Evolutionary conservation across 2,329 filamentous ascomycete genomes (phyloP).

Genomic region (Xylariales sp.): DNA sequence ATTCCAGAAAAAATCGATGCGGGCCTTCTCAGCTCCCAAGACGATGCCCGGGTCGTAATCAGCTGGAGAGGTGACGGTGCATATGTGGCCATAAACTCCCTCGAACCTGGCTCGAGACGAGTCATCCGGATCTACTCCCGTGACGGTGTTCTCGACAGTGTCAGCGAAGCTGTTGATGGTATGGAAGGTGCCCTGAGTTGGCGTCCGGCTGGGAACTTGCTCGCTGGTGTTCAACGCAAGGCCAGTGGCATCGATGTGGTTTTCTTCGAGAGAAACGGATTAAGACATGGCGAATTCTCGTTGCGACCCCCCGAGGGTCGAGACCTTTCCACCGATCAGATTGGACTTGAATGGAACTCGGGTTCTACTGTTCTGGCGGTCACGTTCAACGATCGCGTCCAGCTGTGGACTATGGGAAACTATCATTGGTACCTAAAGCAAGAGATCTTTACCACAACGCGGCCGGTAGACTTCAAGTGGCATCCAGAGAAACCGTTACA

Average conservation of each 20-base stretch:
- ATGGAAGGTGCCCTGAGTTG: slow-evolving; percentile 86
- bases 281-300: slow-evolving; percentile 92
- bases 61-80: slow-evolving; percentile 95
- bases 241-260: slow-evolving; percentile 70
- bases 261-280: slow-evolving; percentile 96
- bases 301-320: slow-evolving; percentile 62
- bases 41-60: slow-evolving; percentile 67
- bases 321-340: slow-evolving; percentile 48
- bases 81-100: slow-evolving; percentile 78
- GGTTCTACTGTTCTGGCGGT: slow-evolving; percentile 90
- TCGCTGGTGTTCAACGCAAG: slow-evolving; percentile 78
- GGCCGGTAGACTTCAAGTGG: slow-evolving; percentile 54
- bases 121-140: slow-evolving; percentile 86
- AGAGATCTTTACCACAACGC: slow-evolving; percentile 54
- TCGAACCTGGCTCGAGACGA: slow-evolving; percentile 65
- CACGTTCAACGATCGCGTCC: slow-evolving; percentile 67
- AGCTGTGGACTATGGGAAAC: slow-evolving; percentile 95
- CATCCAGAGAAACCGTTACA: slow-evolving; percentile 79
- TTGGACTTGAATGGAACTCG: slow-evolving; percentile 78
- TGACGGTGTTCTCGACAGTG: slow-evolving; percentile 85
- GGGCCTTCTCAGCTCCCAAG: slow-evolving; percentile 68
- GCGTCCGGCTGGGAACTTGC: slow-evolving; percentile 84
- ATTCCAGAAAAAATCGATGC: slow-evolving; percentile 90
- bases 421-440: slow-evolving; percentile 99
- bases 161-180: slow-evolving; percentile 89